Evolutionary conservation across 2,329 filamentous ascomycete genomes (phyloP).

Genomic region (Purpureocillium lavendulum): DNA sequence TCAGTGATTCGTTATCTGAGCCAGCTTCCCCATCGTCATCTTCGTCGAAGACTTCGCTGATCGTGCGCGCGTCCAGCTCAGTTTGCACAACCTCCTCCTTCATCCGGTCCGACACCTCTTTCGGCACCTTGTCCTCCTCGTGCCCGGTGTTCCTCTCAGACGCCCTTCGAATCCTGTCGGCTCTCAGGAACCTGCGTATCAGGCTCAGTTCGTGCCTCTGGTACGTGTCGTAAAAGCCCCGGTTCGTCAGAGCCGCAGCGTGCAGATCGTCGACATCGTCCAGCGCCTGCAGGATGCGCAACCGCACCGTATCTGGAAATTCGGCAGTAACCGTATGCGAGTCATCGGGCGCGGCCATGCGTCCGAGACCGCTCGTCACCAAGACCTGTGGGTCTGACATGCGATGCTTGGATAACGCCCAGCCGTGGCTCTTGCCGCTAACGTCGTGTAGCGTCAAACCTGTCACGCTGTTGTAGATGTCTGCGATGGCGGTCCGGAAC

Average conservation of each 20-base stretch:
- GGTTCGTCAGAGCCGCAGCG: conserved; percentile 31
- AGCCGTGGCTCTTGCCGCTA: conserved; percentile 37
- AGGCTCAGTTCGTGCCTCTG: conserved; percentile 33
- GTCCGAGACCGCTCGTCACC: conserved; percentile 15
- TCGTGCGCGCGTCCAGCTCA: conserved; percentile 5
- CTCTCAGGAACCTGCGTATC: conserved; percentile 25
- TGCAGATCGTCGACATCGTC: conserved; percentile 33
- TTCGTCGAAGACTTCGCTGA: conserved; percentile 1
- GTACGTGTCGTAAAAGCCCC: conserved; percentile 34
- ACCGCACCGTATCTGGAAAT: conserved; percentile 26
- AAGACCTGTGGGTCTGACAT: conserved; percentile 26
- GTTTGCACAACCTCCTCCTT: conserved; percentile 17
- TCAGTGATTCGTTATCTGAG: conserved; percentile 2
- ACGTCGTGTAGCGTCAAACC: conserved; percentile 42
- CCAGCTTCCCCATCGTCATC: conserved; percentile 7
- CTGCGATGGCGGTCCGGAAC: conserved; percentile 37
- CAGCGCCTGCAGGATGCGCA: conserved; percentile 31
- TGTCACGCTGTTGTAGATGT: conserved; percentile 41
- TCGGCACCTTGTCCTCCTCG: conserved; percentile 25
- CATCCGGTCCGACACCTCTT: conserved; percentile 19
- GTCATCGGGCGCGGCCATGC: conserved; percentile 23
- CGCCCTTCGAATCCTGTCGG: conserved; percentile 10
- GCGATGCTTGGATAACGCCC: conserved; percentile 35
- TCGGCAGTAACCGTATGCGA: conserved; percentile 22
- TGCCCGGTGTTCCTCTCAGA: conserved; percentile 9